Evolutionary conservation across 2,329 filamentous ascomycete species (phyloP).

Genomic region (Diplodia mutila): DNA sequence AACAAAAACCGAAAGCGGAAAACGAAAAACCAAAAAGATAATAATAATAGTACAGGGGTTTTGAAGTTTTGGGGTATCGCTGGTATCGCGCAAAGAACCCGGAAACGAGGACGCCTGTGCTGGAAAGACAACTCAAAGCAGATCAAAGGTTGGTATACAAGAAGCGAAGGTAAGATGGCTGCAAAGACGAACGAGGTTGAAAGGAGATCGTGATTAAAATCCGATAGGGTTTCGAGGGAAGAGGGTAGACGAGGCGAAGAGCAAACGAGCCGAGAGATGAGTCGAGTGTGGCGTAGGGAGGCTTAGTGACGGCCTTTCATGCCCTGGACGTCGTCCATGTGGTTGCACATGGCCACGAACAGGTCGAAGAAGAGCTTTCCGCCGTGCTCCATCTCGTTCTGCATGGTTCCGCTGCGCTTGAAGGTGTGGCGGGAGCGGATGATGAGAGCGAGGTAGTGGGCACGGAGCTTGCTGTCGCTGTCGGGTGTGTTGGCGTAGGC

Average conservation of each 20-base stretch:
- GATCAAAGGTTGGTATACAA: constrained; percentile 12
- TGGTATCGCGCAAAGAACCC: constrained; percentile 21
- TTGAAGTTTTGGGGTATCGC: constrained; percentile 24
- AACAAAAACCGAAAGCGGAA: not conserved
- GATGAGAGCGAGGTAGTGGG: constrained; percentile 90
- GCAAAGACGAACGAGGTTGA: not conserved
- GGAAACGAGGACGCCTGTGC: constrained; percentile 16
- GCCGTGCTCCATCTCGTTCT: constrained; percentile 88
- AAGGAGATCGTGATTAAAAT: constrained; percentile 22
- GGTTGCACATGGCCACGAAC: constrained; percentile 90
- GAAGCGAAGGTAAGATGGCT: constrained; percentile 14
- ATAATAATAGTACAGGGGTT: constrained; percentile 21
- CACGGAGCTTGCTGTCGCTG: constrained; percentile 84
- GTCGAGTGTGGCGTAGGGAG: not conserved
- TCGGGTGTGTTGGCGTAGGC: constrained; percentile 89
- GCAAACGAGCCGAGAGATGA: constrained; percentile 4
- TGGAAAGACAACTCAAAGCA: constrained; percentile 3
- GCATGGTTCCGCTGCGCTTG: constrained; percentile 93
- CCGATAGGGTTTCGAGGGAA: not conserved
- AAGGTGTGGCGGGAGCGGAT: constrained; percentile 86
- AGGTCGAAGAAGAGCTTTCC: constrained; percentile 90
- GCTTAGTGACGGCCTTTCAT: not conserved
- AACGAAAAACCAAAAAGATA: not conserved
- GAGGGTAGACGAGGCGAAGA: not conserved
- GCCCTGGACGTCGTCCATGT: constrained; percentile 59